Base-by-base conservation (phyloP, 2,329 filamentous ascomycete species). In the Neonectria punicea region DNA sequence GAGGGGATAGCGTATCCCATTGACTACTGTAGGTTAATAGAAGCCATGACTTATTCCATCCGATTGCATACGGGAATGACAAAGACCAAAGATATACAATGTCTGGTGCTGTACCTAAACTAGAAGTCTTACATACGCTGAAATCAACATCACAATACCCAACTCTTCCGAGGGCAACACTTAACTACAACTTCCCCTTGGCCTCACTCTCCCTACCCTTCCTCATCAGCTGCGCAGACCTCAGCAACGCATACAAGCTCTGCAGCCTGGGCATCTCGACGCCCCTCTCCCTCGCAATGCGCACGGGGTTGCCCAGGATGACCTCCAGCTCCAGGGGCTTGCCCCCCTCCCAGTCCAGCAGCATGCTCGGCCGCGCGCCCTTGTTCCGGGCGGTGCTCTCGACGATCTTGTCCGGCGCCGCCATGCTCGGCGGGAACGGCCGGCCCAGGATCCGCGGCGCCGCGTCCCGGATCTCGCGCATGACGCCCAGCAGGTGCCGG, bases 321-420 rank as follows among this genome's bases (percentile, higher is more conserved):
- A 92, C 90, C 78, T 93, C 91, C 55, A 93, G 76, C 81, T 93
- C 91, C 83, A 93, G 84, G 44, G 85, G 85, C 73, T 88, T 83
- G 0, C 88, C 87, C 2, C 82, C 84, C 76, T 91, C 89, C 89
- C 90, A 92, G 74, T 93, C 91, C 14, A 90, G 78, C 71, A 91
- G 80, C 91, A 93, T 93, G 70, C 86, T 89, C 30, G 87, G 87
- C 71, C 86, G 85, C 18, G 87, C 89, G 0, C 90, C 90, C 36
- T 83, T 86, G 70, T 92, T 92, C 67, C 85, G 82, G 77, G 87
- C 85, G 34, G 87, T 92, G 70, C 87, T 91, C 59, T 80, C 80
- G 46, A 92, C 76, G 30, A 92, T 90, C 71, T 83, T 82, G 39
- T 92, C 89, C 1, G 90, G 86, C 1, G 80, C 84, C 0, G 90